Conservation (phyloP, 2,329 filamentous ascomycete species). For the Neocatenulostroma microsporum region DNA sequence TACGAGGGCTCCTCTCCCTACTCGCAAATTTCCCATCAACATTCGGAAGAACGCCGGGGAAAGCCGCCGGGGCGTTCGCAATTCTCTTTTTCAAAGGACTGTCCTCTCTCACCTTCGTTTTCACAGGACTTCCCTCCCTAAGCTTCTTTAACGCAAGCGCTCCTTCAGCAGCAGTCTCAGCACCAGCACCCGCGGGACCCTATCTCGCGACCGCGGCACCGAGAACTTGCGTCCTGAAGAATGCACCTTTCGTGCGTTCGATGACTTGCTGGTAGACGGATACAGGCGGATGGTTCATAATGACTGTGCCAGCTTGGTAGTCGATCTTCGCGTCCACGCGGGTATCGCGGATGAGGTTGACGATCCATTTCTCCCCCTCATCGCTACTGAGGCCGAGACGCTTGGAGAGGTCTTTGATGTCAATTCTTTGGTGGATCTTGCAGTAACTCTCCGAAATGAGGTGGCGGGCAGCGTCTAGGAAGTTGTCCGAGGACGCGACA, state of each 20-base stretch:
- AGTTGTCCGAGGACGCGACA: constrained; percentile 70
- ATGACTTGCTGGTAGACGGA: constrained; percentile 99
- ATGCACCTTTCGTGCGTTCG: constrained; percentile 95
- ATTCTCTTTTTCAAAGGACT: too few species aligned
- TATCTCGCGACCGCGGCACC: constrained; percentile 50
- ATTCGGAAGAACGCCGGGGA: too few species aligned
- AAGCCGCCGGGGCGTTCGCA: too few species aligned
- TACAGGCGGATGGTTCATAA: constrained; percentile 99
- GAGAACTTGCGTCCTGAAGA: constrained; percentile 96
- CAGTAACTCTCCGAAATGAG: constrained; percentile 98
- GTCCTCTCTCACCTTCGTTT: too few species aligned
- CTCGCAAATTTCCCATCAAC: too few species aligned
- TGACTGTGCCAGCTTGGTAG: constrained; percentile 94
- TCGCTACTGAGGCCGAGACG: constrained; percentile 86
- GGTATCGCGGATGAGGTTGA: constrained; percentile 97
- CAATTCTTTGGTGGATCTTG: constrained; percentile 98
- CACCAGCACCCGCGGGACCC: constrained; percentile 1
- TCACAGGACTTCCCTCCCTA: too few species aligned
- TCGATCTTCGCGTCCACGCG: constrained; percentile 98
- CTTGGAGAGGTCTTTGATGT: constrained; percentile 91
- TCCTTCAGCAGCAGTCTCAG: too few species aligned
- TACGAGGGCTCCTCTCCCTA: too few species aligned
- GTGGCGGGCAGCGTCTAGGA: constrained; percentile 90
- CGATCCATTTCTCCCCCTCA: constrained; percentile 99
- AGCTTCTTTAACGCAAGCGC: too few species aligned